Evolutionary conservation across 257 asterid genomes (phyloP).

Genomic region (Solanum tarapatanum): DNA sequence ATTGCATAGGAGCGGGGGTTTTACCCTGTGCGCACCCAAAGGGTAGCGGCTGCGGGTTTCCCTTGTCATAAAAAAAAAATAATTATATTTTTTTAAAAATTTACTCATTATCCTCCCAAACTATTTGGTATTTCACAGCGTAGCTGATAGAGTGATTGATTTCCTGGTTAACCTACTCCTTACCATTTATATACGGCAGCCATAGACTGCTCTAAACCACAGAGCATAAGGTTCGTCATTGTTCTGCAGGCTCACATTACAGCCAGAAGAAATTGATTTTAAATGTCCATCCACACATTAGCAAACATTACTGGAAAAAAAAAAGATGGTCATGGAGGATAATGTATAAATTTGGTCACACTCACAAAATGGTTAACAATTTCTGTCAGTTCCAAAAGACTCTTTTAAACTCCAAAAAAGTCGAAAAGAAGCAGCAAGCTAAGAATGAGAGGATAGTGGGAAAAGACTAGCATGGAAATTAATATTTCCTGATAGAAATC

Average conservation of each 20-base stretch:
- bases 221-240: background rate
- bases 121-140: background rate
- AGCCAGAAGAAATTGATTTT: background rate
- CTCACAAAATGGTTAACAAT: background rate
- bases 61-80: too few species aligned
- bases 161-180: background rate
- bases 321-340: background rate
- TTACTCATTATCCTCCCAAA: background rate
- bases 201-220: background rate
- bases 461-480: background rate
- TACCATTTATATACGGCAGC: background rate
- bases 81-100: background rate
- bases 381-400: background rate
- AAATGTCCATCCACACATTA: background rate
- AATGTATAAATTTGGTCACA: background rate
- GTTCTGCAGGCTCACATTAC: background rate
- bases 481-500: background rate
- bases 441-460: background rate
- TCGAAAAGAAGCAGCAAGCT: background rate
- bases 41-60: too few species aligned
- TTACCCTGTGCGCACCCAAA: too few species aligned
- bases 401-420: background rate
- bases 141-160: background rate
- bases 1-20: too few species aligned
- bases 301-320: background rate